These are phyloP conservation scores for Petunia secreta DNA, from an alignment of 257 asterid genomes.

Conservation along the genomic window DNA sequence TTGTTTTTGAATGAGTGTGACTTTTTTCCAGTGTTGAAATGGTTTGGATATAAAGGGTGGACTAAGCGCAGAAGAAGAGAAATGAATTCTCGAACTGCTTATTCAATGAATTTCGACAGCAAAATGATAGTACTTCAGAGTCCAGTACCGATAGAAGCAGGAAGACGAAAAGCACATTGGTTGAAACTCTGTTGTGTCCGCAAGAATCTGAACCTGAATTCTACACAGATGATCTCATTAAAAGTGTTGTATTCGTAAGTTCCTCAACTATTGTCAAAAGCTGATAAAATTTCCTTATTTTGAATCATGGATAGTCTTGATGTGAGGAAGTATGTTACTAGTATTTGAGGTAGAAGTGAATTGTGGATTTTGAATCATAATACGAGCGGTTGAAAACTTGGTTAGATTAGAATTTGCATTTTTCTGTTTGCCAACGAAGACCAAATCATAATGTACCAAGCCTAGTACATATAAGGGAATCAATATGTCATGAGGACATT, in stretches of 20 bases:
- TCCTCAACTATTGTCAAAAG: not conserved
- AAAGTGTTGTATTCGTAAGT: slow-evolving; percentile 37
- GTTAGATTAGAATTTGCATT: too few relatives aligned
- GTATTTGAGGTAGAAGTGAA: too few relatives aligned
- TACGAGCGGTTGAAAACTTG: too few relatives aligned
- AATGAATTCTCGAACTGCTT: slow-evolving; percentile 29
- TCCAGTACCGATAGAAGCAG: not conserved
- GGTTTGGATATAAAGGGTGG: slow-evolving; percentile 34
- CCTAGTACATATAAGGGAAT: too few relatives aligned
- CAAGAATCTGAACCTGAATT: slow-evolving; percentile 38
- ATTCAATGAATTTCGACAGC: slow-evolving; percentile 11
- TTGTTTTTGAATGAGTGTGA: slow-evolving; percentile 35
- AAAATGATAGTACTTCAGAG: not conserved
- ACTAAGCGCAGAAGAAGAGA: slow-evolving; percentile 22
- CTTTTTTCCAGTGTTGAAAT: slow-evolving; percentile 34
- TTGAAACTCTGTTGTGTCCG: slow-evolving; percentile 36
- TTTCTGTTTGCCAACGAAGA: too few relatives aligned
- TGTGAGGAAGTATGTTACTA: too few relatives aligned
- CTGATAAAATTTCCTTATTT: not conserved
- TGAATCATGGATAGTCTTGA: too few relatives aligned
- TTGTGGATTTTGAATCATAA: too few relatives aligned
- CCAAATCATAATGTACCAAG: too few relatives aligned
- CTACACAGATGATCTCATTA: slow-evolving; percentile 37
- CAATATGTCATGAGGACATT: too few relatives aligned
- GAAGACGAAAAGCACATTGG: slow-evolving; percentile 28